Evolutionary conservation across 768 basidiomycete genomes (phyloP), one percentile per base, ranked within the genome.

Genomic region (Dioszegia crocea): DNA sequence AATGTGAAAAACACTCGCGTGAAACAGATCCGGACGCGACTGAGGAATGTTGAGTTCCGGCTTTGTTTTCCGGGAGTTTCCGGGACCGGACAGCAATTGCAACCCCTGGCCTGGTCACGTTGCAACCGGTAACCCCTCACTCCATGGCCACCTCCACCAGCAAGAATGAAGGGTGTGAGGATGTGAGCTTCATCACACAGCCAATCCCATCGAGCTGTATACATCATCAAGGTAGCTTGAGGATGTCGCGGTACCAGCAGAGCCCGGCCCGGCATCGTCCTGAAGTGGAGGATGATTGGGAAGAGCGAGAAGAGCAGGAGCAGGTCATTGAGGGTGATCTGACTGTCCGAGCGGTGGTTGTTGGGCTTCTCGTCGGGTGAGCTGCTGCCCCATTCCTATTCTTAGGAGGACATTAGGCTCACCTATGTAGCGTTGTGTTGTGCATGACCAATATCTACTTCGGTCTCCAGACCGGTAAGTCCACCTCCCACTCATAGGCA

Each of bases 381-480:
- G 61, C 47, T 23, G 9, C n/a, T 26, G 1, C 11, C 1, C n/a
- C 19, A 1, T n/a, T 33, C 2, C 30, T 29, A 14, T 56, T 23
- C 24, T 39, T 33, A 21, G 44, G n/a, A 31, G 14, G 27, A 44
- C 41, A 26, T 41, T 52, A 12, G 47, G 57, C 61, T 62, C 44
- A 54, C 30, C 12, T 6, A 9, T 11, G 4, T 10, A 63, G 73
- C 4, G 63, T 68, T 3, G 44, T 74, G 30, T 81, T 96, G 62
- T 92, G 90, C 76, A 91, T 92, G 76, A 96, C 92, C 27, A 97
- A 97, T 73, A 80, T 93, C 49, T 76, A 77, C 55, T 75, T 76
- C 36, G 73, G 71, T 0, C 57, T 73, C n/a, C 71, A 73, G 39
- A 67, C 69, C n/a, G 51, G 51, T 53, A 53, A 14, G 51, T 90